Base-by-base conservation (phyloP, 768 basidiomycete genomes). In the Serendipita sp. region DNA sequence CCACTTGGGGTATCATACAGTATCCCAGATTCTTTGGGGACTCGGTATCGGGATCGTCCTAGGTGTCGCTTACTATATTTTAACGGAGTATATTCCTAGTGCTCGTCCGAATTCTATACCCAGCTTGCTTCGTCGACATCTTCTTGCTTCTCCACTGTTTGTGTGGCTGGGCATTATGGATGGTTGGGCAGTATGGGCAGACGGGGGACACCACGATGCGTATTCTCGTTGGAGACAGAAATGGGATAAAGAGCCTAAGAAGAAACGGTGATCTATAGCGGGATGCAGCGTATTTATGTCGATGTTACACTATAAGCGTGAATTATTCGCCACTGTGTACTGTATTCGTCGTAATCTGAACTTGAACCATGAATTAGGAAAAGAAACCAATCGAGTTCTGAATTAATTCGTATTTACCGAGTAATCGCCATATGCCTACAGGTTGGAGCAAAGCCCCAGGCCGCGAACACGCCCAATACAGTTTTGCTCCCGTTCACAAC, bases 181-280 rank as follows among this genome's bases (percentile, higher is more conserved):
- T 68, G 87, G 90, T 3, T 92, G 90, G 90, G 79, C 76, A 11
- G 74, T 90, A 0, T 92, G 87, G 85, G 67, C 75, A 2, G 89
- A 92, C 70, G 85, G 84, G n/a, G 89, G 89, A 2, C 77, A 79
- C 26, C 86, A 86, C 69, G 74, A 68, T 22, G 87, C 88, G 65
- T 92, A 87, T 85, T 68, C 71, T 63, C 70, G 72, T 28, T 92
- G 89, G 89, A 58, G 66, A 48, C 34, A 22, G 31, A 24, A 60
- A 60, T 67, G 66, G 63, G 63, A 68, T 41, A 30, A 56, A 31
- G 14, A 38, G 38, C 7, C 38, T 38, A 3, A 20, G 11, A 22
- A 62, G 30, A 43, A 16, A 33, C 26, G 11, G 17, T 58, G 28
- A 26, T 58, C 1, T 58, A 5, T 34, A 9, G 1, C 14, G 38